Evolutionary conservation across 2,329 filamentous ascomycete species (phyloP), one percentile per base, ranked within the genome.

Genomic region (Diplodia scrobiculata): DNA sequence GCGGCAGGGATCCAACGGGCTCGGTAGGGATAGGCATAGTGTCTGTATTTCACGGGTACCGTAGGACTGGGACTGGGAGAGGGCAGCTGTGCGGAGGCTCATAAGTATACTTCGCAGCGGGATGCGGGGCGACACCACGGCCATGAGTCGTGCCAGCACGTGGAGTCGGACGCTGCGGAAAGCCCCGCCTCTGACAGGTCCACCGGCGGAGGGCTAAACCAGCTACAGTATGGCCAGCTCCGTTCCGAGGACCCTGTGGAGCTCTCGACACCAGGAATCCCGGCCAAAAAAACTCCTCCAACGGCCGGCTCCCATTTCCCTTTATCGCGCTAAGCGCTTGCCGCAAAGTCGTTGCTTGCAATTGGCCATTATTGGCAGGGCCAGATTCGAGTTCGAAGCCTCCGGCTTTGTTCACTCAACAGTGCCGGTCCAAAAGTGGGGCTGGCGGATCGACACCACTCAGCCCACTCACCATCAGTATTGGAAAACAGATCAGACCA

Each of bases 21-120:
- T 68, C 67, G 36, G 67, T 68, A 27, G 67, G 67, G 34, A 68
- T 67, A 34, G 65, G 52, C 67, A 68, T 68, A 36, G 52, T 65
- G 21, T 55, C 19, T 19, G 27, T 54, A 41, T 60, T 48, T 60
- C 55, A 60, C 4, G 5, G 38, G 55, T 32, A 62, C 58, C 58
- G 58, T 25, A 45, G 58, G 21, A 9, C 25, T 50, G 58, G 58
- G 45, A 50, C 25, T 25, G 25, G 45, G 4, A 36, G 34, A 36
- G 9, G 34, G 9, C 7, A 11, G 7, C 10, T 10, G 47, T 32
- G 55, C 55, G 41, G 38, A 48, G 38, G 5, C 41, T 48, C 58
- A 62, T 36, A 62, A 25, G 25, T 25, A 25, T 25, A 25, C 25
- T 25, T 3, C 4, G 25, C 38, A 50, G 41, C 10, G 58, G 27